Base-by-base conservation (phyloP, 345 rosid genomes). In the Eucalyptus regnans region DNA sequence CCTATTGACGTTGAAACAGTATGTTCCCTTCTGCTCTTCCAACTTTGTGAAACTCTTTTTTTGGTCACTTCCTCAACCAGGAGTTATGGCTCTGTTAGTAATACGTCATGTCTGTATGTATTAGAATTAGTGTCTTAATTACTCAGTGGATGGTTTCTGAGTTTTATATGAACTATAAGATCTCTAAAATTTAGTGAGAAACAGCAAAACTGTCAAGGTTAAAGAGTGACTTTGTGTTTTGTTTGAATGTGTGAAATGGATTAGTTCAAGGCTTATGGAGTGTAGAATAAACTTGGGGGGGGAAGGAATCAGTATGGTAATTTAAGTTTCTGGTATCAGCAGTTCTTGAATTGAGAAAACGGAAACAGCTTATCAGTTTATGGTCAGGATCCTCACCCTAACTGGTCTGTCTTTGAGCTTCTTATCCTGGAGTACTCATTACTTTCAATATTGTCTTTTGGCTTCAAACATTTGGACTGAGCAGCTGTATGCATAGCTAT, bases 1-100 rank as follows among this genome's bases (percentile, higher is more conserved):
- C 95, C 98, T 49, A 97, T 97, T 60, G 99, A 97, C 90, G 95
- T 96, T 51, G 99, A 97, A 90, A 96, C 99, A 20, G 99, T 97
- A 94, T 68, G 95, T 68, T 87, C 29, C 48, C 84, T 41, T 37
- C 84, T 76, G 84, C 84, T 41, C 84, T 76, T 41, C 48, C 84
- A 41, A 76, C 41, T 41, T 76, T 76, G 7, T 76, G 27, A 37
- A 37, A 37, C 84, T 41, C 48, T 20, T 41, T 76, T 41, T 41
- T 76, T 20, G 84, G 83, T 76, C 48, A 20, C 84, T 76, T 76
- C 84, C 84, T 37, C 48, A 76, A 76, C 48, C 84, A 11, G 23
- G 84, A 23, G 29, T 41, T 20, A 6, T 12, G 27, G 48, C 48
- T 76, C 48, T 76, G 29, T 76, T 76, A 76, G 48, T 37, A 76